Conservation (phyloP, 2,329 filamentous ascomycete species). For the Allantophomopsis lycopodina region DNA sequence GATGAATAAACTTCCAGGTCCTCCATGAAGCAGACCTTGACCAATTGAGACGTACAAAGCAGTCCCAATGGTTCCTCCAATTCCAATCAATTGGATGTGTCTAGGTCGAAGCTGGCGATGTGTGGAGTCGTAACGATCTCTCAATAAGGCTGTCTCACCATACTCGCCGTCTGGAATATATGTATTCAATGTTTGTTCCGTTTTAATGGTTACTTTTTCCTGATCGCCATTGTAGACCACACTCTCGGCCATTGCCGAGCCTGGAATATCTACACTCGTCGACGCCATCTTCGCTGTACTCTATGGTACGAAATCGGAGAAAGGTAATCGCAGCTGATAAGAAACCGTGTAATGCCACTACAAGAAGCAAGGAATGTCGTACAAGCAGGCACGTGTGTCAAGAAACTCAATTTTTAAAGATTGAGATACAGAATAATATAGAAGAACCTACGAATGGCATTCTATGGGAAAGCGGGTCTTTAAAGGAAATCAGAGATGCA, state of each 20-base stretch:
- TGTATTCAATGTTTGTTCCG: background rate
- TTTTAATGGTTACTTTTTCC: background rate
- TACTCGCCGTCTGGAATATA: background rate
- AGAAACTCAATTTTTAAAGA: too few species aligned
- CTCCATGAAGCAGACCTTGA: conserved; percentile 40
- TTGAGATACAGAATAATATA: too few species aligned
- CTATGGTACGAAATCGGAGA: too few species aligned
- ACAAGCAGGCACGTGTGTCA: too few species aligned
- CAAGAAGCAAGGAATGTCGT: too few species aligned
- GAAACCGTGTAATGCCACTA: too few species aligned
- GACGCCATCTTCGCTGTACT: conserved; percentile 6
- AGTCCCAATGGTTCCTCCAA: conserved; percentile 51
- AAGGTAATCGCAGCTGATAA: too few species aligned
- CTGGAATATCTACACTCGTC: conserved; percentile 7
- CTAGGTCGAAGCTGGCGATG: conserved; percentile 24
- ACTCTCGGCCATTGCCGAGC: conserved; percentile 7
- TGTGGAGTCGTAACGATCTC: conserved; percentile 8
- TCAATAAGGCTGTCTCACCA: background rate
- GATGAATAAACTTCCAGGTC: conserved; percentile 40
- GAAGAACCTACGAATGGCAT: too few species aligned
- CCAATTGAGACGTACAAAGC: conserved; percentile 40
- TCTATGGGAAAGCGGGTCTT: too few species aligned
- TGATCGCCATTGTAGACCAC: conserved; percentile 5
- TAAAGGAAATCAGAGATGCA: too few species aligned
- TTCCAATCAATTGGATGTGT: conserved; percentile 28